Evolutionary conservation across 257 asterid species (phyloP), one percentile per base, ranked within the genome.

Genomic region (Petrea volubilis): DNA sequence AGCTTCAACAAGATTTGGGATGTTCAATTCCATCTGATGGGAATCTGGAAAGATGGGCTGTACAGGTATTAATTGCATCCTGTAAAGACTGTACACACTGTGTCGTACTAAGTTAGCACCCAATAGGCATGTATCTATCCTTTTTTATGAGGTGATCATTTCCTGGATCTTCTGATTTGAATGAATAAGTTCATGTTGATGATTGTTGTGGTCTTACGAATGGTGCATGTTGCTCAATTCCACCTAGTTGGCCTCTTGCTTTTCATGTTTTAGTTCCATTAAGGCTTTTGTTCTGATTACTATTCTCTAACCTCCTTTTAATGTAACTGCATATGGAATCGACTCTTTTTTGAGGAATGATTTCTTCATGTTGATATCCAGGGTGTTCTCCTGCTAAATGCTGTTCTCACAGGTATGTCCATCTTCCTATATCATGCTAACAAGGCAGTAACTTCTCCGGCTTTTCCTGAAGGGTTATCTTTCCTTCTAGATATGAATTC

Each of bases 351-450:
- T 14, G 47, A 51, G 49, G 23, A 77, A 64, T 68, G 64, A 77
- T 68, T 56, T 21, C 31, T 47, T 74, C 56, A 29, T 73, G 65
- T 69, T 74, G 33, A 64, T 78, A 71, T 79, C 52, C 72, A 90
- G 98, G 99, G 99, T 29, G 95, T 95, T 85, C 87, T 95, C 68
- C 82, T 95, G 78, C 92, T 95, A 64, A 95, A 92, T 84, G 94
- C 99, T 73, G 99, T 92, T 74, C 87, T 95, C 59, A 92, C 99
- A 23, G 98, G 97, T 93, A 81, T 62, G 65, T 40, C 41, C 8
- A 57, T 72, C 55, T 56, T 65, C 46, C 29, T 66, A 15, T 59
- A 34, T 14, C 56, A 43, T 53, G 29, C 28, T 67, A 41, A 33
- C 46, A 33, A 6, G 52, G 55, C 53, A n/a, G 43, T 44, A 57